Base-by-base conservation (phyloP, 352 stramenopile genomes). In the Phytophthora litchii region DNA sequence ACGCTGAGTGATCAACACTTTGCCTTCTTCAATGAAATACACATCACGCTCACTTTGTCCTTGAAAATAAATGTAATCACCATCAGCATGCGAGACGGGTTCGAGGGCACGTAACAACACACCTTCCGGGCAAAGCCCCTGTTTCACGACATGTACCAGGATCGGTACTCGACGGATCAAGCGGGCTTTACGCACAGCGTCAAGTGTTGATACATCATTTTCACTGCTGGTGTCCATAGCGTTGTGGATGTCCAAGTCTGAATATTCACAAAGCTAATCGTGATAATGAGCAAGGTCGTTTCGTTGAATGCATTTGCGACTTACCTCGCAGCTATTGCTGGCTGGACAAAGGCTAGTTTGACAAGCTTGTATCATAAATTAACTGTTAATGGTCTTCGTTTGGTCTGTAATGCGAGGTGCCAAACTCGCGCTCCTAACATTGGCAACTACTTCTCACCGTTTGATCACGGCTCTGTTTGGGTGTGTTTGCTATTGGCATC, bases 21-120 rank as follows among this genome's bases (percentile, higher is more conserved):
- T 78, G 8, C 84, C 84, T 53, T 86, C 72, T 34, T 92, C 80
- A 37, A 94, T 83, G 53, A 94, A 88, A 57, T 74, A 80, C 5
- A 92, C 25, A 16, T 85, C 79, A n/a, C 68, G 66, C 17, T 86
- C 80, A 1, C 47, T 9, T 9, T 90, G 70, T 12, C 80, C 84
- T 55, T 94, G 78, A 12, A 36, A 70, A 45, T 80, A 87, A 58
- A 94, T 81, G 65, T 86, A 85, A 27, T 90, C 82, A 19, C 74
- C 77, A 40, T 88, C 77, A 1, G n/a, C 37, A 47, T 72, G 90
- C 8, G 57, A 65, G 8, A 56, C 49, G 20, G 73, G 23, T 25
- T 60, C 48, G 8, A 91, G 50, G 3, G 76, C 66, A 17, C 64
- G 45, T 2, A 86, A 8, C 12, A 91, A 53, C 8, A 76, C 63